Conservation (phyloP, 306 rosid genomes). For the Pterocarpus santalinus region DNA sequence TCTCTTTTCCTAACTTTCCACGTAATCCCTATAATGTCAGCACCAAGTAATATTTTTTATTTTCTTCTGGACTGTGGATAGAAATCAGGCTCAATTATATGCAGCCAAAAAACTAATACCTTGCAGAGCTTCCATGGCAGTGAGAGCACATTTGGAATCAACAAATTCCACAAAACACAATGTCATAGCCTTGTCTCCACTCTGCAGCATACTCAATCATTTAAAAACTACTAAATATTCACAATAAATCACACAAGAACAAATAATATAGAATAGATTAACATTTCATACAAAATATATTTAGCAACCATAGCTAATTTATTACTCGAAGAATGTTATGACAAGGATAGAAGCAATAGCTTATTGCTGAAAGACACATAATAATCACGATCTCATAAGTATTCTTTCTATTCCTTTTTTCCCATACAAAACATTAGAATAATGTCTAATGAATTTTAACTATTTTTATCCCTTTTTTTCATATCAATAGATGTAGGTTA, state of each 20-base stretch:
- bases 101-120: slow-evolving; percentile 34
- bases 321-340: slow-evolving; percentile 23
- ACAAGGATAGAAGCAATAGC: slow-evolving; percentile 23
- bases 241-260: slow-evolving; percentile 31
- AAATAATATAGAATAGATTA: not conserved
- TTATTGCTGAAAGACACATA: slow-evolving; percentile 27
- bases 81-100: slow-evolving; percentile 35
- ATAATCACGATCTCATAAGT: not conserved
- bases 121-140: slow-evolving; percentile 83
- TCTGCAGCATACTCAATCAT: slow-evolving; percentile 57
- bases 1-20: slow-evolving; percentile 16
- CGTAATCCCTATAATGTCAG: slow-evolving; percentile 7
- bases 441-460: not conserved
- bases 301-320: slow-evolving; percentile 2
- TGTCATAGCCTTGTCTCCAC: slow-evolving; percentile 75
- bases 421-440: slow-evolving; percentile 5
- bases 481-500: not conserved
- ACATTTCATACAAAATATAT: not conserved
- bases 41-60: slow-evolving; percentile 12
- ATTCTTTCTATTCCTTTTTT: not conserved
- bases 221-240: slow-evolving; percentile 38
- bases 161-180: slow-evolving; percentile 84
- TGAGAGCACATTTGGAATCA: slow-evolving; percentile 68
- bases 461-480: not conserved
- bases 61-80: not conserved